Percentiles rank a stretch among this genome's conserved stretches.
These are phyloP conservation scores for Metschnikowia reukaufii DNA, from an alignment of 805 yeast genomes.

Conservation along the genomic window DNA sequence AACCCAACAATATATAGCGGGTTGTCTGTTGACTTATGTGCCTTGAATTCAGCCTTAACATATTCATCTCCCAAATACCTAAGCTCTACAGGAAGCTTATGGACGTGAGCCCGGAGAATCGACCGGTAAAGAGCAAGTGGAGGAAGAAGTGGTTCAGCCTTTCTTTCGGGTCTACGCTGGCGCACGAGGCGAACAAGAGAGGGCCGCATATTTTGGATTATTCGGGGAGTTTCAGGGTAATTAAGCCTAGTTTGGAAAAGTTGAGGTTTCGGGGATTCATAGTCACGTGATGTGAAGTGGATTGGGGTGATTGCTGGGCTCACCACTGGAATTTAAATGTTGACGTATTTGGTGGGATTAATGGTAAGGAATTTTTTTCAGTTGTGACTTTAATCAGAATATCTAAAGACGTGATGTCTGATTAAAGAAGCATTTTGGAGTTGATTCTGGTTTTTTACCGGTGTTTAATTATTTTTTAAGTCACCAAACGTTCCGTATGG, in stretches of 20 bases:
- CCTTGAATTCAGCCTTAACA: slow-evolving; percentile 84
- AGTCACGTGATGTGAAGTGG: neutral
- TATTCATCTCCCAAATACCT: slow-evolving; percentile 85
- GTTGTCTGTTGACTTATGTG: slow-evolving; percentile 78
- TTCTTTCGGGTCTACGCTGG: slow-evolving; percentile 43
- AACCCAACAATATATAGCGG: slow-evolving; percentile 95
- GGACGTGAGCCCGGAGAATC: slow-evolving; percentile 75
- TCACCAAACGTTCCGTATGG: too few relatives aligned
- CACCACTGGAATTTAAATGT: too few relatives aligned
- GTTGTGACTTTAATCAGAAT: too few relatives aligned
- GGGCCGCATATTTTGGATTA: slow-evolving; percentile 34
- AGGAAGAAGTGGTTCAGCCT: slow-evolving; percentile 59
- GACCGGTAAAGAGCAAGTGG: slow-evolving; percentile 78
- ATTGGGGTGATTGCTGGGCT: too few relatives aligned
- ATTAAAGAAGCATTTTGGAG: too few relatives aligned
- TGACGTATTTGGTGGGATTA: too few relatives aligned
- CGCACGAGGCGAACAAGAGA: slow-evolving; percentile 35
- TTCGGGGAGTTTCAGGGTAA: neutral
- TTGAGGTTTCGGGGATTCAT: neutral
- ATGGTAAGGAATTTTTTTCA: too few relatives aligned
- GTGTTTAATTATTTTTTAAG: too few relatives aligned
- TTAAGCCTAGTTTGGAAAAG: too few relatives aligned
- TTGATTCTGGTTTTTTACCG: too few relatives aligned
- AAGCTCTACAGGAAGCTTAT: slow-evolving; percentile 63
- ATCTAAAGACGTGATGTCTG: too few relatives aligned